Conservation (phyloP, 2,329 filamentous ascomycete genomes). For the Clonostachys rosea region DNA sequence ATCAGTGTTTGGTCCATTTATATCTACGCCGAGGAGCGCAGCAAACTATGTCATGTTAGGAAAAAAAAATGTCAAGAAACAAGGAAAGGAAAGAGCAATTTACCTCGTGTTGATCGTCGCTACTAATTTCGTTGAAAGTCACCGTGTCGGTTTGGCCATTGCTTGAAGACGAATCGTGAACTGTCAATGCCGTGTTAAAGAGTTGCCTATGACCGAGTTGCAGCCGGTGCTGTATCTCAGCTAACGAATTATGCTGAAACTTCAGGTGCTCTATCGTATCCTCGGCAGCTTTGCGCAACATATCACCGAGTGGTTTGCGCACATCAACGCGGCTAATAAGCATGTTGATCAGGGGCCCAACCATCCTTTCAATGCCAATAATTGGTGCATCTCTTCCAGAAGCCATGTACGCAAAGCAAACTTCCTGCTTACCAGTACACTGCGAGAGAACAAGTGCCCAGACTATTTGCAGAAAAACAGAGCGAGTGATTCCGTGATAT, state of each 20-base stretch:
- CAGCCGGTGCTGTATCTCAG: conserved; percentile 32
- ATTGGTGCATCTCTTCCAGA: conserved; percentile 49
- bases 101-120: conserved; percentile 5
- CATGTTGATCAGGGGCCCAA: conserved; percentile 52
- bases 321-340: conserved; percentile 38
- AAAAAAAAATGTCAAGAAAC: too few relatives aligned
- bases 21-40: too few relatives aligned
- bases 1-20: too few relatives aligned
- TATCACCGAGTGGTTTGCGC: conserved; percentile 12
- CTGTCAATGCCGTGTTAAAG: conserved; percentile 24
- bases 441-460: conserved; percentile 45
- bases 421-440: conserved; percentile 38
- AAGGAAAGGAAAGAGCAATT: too few relatives aligned
- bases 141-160: conserved; percentile 1
- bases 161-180: conserved; percentile 11
- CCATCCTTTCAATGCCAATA: conserved; percentile 36
- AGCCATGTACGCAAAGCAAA: conserved; percentile 49
- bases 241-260: conserved; percentile 43
- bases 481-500: conserved; percentile 32
- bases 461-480: conserved; percentile 42
- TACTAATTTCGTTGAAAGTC: conserved; percentile 8
- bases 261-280: conserved; percentile 39
- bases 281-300: conserved; percentile 36
- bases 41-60: too few relatives aligned
- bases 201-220: conserved; percentile 10